These are phyloP conservation scores for Lagerstroemia fauriei DNA, from an alignment of 441 rosid species.

Conservation along the genomic window DNA sequence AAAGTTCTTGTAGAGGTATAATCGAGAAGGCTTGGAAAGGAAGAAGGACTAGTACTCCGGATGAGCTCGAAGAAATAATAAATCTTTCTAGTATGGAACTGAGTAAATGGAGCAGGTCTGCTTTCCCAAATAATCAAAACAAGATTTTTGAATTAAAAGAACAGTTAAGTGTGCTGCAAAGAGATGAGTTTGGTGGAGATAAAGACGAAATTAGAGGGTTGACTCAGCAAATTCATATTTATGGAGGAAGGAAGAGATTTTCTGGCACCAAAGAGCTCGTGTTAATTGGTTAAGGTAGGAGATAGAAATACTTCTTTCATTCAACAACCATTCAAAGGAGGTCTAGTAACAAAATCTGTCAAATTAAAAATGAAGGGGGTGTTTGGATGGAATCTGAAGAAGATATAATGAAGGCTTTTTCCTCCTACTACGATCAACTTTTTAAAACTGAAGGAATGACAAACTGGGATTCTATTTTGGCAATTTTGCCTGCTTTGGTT, in stretches of 20 bases:
- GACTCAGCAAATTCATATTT: neutral
- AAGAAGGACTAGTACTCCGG: no score
- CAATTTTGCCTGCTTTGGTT: neutral
- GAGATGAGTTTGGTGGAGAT: no score
- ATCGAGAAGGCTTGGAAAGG: neutral
- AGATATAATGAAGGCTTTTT: neutral
- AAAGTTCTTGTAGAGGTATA: neutral
- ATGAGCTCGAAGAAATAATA: neutral
- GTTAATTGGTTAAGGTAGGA: neutral
- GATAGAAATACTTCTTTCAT: neutral
- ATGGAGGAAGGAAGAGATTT: neutral
- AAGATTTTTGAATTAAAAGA: neutral
- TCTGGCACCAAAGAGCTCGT: neutral
- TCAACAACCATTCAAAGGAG: neutral
- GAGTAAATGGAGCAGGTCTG: neutral
- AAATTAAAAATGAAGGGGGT: neutral
- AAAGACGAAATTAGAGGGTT: neutral
- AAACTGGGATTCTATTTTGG: neutral
- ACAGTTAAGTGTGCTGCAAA: neutral
- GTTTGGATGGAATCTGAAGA: neutral
- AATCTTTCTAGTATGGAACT: neutral
- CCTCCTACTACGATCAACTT: neutral
- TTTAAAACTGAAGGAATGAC: neutral
- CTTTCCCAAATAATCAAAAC: neutral
- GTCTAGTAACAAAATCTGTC: neutral